phyloP scores from a whole-genome alignment of 2,329 filamentous ascomycete genomes.

The Aphanocladium album region DNA sequence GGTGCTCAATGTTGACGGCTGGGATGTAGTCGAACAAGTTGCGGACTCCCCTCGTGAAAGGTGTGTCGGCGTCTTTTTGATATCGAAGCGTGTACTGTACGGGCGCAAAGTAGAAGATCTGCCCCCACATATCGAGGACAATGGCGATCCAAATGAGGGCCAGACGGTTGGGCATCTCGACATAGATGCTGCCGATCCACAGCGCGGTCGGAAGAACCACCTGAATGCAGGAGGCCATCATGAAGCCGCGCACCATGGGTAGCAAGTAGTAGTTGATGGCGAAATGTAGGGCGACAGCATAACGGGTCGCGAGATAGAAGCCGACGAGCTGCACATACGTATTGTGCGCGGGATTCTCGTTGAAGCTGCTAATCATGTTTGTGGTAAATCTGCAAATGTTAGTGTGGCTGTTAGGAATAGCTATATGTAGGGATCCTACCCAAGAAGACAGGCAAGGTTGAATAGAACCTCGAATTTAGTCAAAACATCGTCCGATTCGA shows the following conservation, averaged over 20 bases:
- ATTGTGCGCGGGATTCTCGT: constrained; percentile 32
- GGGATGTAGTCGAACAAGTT: constrained; percentile 54
- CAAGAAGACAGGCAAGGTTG: constrained; percentile 55
- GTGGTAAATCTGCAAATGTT: constrained; percentile 45
- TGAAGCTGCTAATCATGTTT: constrained; percentile 55
- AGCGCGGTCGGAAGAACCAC: constrained; percentile 44
- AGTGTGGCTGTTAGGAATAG: constrained; percentile 1
- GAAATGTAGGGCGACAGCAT: constrained; percentile 48
- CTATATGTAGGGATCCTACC: constrained; percentile 26
- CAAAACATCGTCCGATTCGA: constrained; percentile 57
- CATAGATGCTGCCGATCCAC: constrained; percentile 57
- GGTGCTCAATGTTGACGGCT: constrained; percentile 61
- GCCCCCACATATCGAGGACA: constrained; percentile 46
- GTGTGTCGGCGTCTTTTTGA: constrained; percentile 13
- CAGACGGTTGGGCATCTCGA: constrained; percentile 49
- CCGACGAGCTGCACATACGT: constrained; percentile 55
- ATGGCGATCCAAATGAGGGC: constrained; percentile 54
- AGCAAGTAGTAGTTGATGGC: constrained; percentile 41
- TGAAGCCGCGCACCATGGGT: constrained; percentile 53
- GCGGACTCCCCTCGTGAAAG: constrained; percentile 23
- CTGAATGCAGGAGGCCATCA: constrained; percentile 43
- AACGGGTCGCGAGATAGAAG: constrained; percentile 55
- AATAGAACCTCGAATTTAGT: constrained; percentile 56
- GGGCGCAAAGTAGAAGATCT: constrained; percentile 37
- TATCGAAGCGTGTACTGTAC: constrained; percentile 24